Conservation (phyloP, 177 flowering plant genomes). For the Tripterygium wilfordii region DNA sequence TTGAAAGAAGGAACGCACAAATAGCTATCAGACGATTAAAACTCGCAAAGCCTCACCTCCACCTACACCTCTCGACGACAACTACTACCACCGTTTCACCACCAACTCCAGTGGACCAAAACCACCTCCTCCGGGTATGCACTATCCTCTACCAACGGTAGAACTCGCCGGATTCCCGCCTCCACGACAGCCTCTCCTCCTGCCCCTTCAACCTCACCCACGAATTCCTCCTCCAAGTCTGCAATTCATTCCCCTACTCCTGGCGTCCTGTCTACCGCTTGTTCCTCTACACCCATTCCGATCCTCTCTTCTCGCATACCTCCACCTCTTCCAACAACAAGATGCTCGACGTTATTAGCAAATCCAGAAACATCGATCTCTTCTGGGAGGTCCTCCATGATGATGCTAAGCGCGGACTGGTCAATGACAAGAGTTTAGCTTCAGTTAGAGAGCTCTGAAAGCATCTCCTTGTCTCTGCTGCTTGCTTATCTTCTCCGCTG, state of each 20-base stretch:
- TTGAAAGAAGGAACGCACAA: conserved; percentile 14
- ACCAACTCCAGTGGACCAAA: conserved; percentile 32
- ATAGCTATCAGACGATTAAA: not conserved
- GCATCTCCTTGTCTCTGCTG: too few relatives aligned
- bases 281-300: conserved; percentile 48
- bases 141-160: conserved; percentile 82
- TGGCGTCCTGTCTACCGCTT: conserved; percentile 77
- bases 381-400: conserved; percentile 54
- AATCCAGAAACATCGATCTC: conserved; percentile 57
- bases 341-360: conserved; percentile 57
- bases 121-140: conserved; percentile 64
- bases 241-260: conserved; percentile 77
- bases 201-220: conserved; percentile 42
- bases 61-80: not conserved
- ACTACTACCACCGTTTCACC: not conserved
- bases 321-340: conserved; percentile 66
- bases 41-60: conserved; percentile 1
- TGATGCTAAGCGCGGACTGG: conserved; percentile 38
- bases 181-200: conserved; percentile 39
- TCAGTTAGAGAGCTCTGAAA: conserved; percentile 71
- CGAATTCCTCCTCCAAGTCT: conserved; percentile 87
- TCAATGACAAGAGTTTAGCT: conserved; percentile 55
- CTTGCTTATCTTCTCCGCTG: too few relatives aligned
- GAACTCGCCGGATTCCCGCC: conserved; percentile 32
- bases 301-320: conserved; percentile 46